phyloP scores from a whole-genome alignment of 371 early-diverging fungal species.

The Rhizopus sp. region DNA sequence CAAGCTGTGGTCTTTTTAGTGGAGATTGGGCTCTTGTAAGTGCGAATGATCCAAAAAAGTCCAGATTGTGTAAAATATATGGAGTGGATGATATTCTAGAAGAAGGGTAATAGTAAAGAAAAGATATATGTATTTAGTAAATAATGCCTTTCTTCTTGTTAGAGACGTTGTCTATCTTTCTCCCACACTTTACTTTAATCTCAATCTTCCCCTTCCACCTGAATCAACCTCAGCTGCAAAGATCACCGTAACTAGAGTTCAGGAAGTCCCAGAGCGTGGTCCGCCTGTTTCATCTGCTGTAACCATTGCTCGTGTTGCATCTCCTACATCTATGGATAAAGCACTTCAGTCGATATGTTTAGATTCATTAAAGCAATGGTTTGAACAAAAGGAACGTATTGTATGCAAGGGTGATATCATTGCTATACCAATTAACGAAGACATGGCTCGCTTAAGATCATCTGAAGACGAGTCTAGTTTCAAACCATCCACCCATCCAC shows the following conservation, averaged over 20 bases:
- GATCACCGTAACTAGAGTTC: constrained; percentile 34
- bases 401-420: constrained; percentile 78
- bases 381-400: constrained; percentile 66
- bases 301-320: constrained; percentile 75
- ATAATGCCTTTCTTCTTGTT: constrained; percentile 17
- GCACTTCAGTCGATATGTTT: constrained; percentile 63
- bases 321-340: constrained; percentile 73
- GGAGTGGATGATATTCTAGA: constrained; percentile 27
- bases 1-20: constrained; percentile 68
- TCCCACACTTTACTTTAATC: constrained; percentile 63
- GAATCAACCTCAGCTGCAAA: constrained; percentile 20
- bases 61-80: constrained; percentile 52
- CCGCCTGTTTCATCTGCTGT: constrained; percentile 67
- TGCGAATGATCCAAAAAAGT: constrained; percentile 43
- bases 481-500: constrained; percentile 3
- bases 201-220: constrained; percentile 52
- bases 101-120: constrained; percentile 5
- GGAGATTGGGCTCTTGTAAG: constrained; percentile 69
- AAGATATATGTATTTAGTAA: constrained; percentile 17
- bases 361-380: constrained; percentile 69
- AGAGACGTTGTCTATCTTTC: constrained; percentile 44
- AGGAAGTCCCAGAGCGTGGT: constrained; percentile 41
- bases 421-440: constrained; percentile 66
- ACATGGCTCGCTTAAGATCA: constrained; percentile 26
- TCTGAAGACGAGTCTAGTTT: constrained; percentile 13